These are phyloP conservation scores for Hypoxylon sp. DNA, from an alignment of 2,329 filamentous ascomycete genomes.

Conservation along the genomic window DNA sequence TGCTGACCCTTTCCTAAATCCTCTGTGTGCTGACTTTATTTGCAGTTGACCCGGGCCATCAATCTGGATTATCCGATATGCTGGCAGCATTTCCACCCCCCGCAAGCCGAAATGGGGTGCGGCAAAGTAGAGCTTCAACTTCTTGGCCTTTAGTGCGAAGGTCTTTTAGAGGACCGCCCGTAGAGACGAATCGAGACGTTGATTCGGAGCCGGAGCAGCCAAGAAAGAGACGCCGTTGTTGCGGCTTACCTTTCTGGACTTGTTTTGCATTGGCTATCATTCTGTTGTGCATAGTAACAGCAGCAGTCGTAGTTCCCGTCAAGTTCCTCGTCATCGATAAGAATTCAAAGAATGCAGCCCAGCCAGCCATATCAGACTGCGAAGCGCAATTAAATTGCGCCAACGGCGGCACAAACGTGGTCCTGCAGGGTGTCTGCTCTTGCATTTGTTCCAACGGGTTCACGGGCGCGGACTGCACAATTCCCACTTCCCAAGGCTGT, in stretches of 20 bases:
- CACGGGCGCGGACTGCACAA: constrained; percentile 71
- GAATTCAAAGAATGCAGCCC: constrained; percentile 54
- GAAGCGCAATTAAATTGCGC: constrained; percentile 74
- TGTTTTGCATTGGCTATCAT: constrained; percentile 78
- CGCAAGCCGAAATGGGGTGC: constrained; percentile 61
- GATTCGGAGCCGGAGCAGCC: constrained; percentile 36
- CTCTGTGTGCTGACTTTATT: constrained; percentile 39
- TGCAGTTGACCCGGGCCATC: constrained; percentile 59
- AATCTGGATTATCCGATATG: constrained; percentile 74
- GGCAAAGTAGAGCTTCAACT: constrained; percentile 62
- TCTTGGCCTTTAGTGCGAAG: constrained; percentile 65
- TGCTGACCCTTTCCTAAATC: constrained; percentile 1
- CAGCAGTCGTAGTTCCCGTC: constrained; percentile 85
- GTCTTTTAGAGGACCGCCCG: constrained; percentile 46
- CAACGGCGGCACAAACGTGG: constrained; percentile 85
- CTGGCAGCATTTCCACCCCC: constrained; percentile 76
- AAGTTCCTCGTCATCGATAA: constrained; percentile 75
- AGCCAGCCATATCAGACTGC: constrained; percentile 67
- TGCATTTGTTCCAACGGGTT: constrained; percentile 94
- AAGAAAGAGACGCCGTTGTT: constrained; percentile 74
- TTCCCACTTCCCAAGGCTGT: constrained; percentile 65
- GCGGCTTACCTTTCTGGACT: constrained; percentile 85
- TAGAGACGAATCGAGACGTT: constrained; percentile 20
- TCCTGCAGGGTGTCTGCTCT: constrained; percentile 78
- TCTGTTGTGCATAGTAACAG: constrained; percentile 79